Evolutionary conservation across 257 asterid species (phyloP), one percentile per base, ranked within the genome.

Genomic region (Eucommia ulmoides): DNA sequence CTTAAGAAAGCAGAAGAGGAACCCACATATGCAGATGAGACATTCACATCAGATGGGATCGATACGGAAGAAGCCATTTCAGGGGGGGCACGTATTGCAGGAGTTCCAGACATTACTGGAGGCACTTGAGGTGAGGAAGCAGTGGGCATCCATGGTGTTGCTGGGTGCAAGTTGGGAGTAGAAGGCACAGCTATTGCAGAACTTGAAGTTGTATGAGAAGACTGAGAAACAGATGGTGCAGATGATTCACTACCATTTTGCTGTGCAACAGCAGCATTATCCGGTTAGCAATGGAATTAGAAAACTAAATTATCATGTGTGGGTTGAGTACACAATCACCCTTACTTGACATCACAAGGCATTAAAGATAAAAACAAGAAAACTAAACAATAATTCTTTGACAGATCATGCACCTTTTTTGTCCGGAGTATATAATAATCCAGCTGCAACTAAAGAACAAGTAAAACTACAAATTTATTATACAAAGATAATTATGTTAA

Each of bases 91-190:
- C 78, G 76, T 18, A 75, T 58, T 18, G 58, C 35, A 44, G 88
- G 81, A 59, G 74, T 60, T 53, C 61, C 75, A 61, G 75, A 77
- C 52, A 72, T 61, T 55, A 78, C 85, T 10, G 66, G 53, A 41
- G 75, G 76, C 49, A 63, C 74, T 38, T 79, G 94, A 75, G 73
- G 82, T 33, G 71, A 55, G 35, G 87, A 76, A 23, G 68, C 63
- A n/a, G 76, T 61, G 50, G 80, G 77, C 64, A 73, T 65, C 73
- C 84, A 69, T 24, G 57, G 33, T 55, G 62, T 45, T 65, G 60
- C 55, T 51, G 74, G 70, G 60, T 49, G 54, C 59, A 55, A 56
- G 65, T 53, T 70, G 56, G 74, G 65, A 38, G 79, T 54, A 20
- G 75, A 59, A 78, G 65, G 66, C 51, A 65, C 54, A 54, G 68